Base-by-base conservation (phyloP, 805 yeast species). In the Hanseniaspora guilliermondii region DNA sequence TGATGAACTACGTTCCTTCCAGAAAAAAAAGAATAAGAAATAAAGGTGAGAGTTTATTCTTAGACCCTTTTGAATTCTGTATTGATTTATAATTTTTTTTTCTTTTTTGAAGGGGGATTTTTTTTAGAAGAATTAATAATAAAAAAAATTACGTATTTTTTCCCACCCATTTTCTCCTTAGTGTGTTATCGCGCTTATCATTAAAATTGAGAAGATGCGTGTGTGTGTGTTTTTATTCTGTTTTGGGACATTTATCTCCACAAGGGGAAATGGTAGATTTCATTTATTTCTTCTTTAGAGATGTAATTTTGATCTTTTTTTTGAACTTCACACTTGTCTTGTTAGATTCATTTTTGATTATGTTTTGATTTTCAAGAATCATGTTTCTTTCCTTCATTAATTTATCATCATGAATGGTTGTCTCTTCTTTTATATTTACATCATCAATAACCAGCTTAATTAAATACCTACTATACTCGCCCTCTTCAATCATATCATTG, bases 401-500 rank as follows among this genome's bases (percentile, higher is more conserved):
- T 14, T 35, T 19, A 14, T 27, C 39, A 3, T 19, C 27, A 17
- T 21, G 24, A n/a, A 37, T 19, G 4, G 27, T 22, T 42, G 33
- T 17, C 19, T 27, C 38, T 2, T 25, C 38, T 6, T 19, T 19
- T n/a, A 32, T 36, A 6, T 21, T 9, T 25, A n/a, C 49, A 16
- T 22, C 39, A 22, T 22, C 22, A 27, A 42, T 36, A 14, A 14
- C 33, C 19, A 50, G 11, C 32, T 42, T 42, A 14, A 50, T 37
- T 22, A 50, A 6, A 25, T 50, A 50, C 44, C 39, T 50, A 16
- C 54, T 50, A 9, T 50, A 50, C 30, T 50, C 54, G 1, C 54
- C 55, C 32, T 52, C 55, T 19, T 44, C 49, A 22, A 52, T 39
- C 11, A 39, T 17, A 14, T 30, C 40, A 14, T 45, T 39, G 3